Evolutionary conservation across 2,329 filamentous ascomycete species (phyloP).

Genomic region (Didymella pomorum): DNA sequence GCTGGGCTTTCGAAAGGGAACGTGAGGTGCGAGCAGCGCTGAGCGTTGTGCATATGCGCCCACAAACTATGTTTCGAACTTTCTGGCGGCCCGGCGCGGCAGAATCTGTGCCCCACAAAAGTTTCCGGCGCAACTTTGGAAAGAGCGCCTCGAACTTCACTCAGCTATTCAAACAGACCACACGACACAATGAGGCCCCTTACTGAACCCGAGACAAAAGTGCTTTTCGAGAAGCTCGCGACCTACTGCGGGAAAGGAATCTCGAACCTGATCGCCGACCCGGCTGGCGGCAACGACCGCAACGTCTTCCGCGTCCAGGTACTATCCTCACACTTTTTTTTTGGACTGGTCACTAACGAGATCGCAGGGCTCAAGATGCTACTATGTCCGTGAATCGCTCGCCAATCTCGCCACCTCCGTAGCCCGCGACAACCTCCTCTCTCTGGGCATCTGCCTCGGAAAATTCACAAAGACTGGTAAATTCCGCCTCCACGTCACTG

Average conservation of each 20-base stretch:
- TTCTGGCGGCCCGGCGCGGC: conserved; percentile 23
- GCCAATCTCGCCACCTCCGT: conserved; percentile 92
- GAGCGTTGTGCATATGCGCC: conserved; percentile 2
- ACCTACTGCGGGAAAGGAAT: conserved; percentile 90
- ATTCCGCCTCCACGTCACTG: conserved; percentile 92
- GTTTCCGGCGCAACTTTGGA: conserved; percentile 11
- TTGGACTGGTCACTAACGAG: too few species aligned
- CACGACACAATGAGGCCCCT: conserved; percentile 74
- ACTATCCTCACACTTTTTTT: too few species aligned
- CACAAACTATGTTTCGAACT: conserved; percentile 16
- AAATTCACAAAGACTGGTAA: conserved; percentile 98
- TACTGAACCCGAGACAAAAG: conserved; percentile 79
- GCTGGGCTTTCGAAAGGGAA: background rate
- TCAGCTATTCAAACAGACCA: conserved; percentile 14
- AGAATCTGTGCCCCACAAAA: conserved; percentile 25
- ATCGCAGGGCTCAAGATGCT: conserved; percentile 77
- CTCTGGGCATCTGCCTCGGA: conserved; percentile 87
- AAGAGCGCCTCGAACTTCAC: conserved; percentile 4
- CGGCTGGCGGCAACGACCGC: conserved; percentile 44
- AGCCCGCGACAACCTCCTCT: conserved; percentile 80
- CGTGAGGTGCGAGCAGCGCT: conserved; percentile 6
- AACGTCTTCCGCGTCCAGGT: conserved; percentile 59
- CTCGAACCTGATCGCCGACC: conserved; percentile 70
- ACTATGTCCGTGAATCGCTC: conserved; percentile 88
- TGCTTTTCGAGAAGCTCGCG: conserved; percentile 90